These are phyloP conservation scores for Lactifluus subvellereus DNA, from an alignment of 768 basidiomycete genomes.

Conservation along the genomic window DNA sequence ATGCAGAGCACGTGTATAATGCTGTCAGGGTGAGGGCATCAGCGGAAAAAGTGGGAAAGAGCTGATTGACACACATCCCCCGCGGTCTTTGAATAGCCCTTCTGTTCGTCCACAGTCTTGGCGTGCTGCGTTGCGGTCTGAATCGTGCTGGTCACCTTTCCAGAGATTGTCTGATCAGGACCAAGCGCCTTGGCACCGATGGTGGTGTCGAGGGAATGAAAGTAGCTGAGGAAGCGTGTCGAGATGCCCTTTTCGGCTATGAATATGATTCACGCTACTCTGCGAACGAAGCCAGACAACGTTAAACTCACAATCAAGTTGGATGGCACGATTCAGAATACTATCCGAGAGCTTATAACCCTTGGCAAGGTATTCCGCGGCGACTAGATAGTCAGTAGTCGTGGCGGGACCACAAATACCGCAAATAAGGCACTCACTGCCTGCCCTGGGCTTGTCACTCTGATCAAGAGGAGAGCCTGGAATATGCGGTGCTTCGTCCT, in stretches of 20 bases:
- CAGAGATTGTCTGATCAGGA: slow-evolving; percentile 74
- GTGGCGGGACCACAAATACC: neutral
- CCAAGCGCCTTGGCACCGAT: slow-evolving; percentile 70
- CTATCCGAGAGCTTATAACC: slow-evolving; percentile 80
- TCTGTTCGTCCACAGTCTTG: slow-evolving; percentile 74
- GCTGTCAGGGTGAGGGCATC: slow-evolving; percentile 38
- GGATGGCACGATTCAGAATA: slow-evolving; percentile 73
- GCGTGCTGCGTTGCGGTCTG: slow-evolving; percentile 63
- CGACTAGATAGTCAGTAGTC: slow-evolving; percentile 42
- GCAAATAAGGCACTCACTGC: slow-evolving; percentile 45
- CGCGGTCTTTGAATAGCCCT: slow-evolving; percentile 65
- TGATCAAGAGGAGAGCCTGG: slow-evolving; percentile 54
- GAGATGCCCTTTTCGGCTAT: slow-evolving; percentile 85
- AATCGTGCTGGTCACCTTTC: slow-evolving; percentile 61
- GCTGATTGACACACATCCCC: slow-evolving; percentile 44
- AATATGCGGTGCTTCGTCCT: slow-evolving; percentile 39
- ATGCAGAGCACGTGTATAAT: slow-evolving; percentile 69
- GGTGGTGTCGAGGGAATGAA: slow-evolving; percentile 62
- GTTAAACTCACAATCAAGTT: slow-evolving; percentile 54
- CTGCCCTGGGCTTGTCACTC: slow-evolving; percentile 87
- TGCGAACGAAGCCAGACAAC: neutral
- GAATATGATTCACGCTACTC: neutral
- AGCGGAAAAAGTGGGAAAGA: neutral
- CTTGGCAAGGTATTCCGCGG: slow-evolving; percentile 89
- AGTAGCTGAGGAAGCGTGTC: slow-evolving; percentile 71